Evolutionary conservation across 1,284 basidiomycete genomes (phyloP).

Genomic region (Puccinia coronata): DNA sequence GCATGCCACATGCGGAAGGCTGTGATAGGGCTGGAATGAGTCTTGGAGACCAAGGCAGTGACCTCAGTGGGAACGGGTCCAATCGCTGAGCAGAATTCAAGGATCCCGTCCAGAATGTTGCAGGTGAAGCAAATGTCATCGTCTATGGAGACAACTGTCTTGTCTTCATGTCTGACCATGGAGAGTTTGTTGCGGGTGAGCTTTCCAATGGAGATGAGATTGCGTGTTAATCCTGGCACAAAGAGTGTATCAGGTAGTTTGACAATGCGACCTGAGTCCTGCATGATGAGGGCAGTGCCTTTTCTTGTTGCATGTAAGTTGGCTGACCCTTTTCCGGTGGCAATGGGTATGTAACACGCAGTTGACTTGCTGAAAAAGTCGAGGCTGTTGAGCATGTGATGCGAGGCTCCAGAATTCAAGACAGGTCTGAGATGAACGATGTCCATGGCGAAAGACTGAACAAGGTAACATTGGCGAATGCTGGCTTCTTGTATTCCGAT

Average conservation of each 20-base stretch:
- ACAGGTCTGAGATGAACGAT: no score
- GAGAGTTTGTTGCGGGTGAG: neutral
- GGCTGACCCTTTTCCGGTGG: neutral
- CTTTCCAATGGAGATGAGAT: neutral
- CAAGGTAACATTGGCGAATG: no score
- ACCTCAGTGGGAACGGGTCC: neutral
- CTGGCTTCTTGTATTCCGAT: no score
- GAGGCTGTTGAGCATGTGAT: no score
- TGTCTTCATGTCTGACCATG: neutral
- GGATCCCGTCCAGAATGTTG: neutral
- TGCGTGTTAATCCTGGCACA: neutral
- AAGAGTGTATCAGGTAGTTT: neutral
- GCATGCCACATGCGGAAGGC: neutral
- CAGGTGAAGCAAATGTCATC: neutral
- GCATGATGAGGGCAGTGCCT: neutral
- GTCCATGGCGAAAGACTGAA: no score
- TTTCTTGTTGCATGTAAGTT: neutral
- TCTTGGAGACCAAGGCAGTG: neutral
- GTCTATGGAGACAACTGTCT: neutral
- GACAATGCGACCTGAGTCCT: no score
- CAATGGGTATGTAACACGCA: neutral
- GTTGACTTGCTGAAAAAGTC: neutral
- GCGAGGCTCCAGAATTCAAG: neutral
- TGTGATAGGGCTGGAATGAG: neutral
- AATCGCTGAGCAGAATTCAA: neutral